Conservation (phyloP, 768 basidiomycete genomes). For the Serendipita sp. region DNA sequence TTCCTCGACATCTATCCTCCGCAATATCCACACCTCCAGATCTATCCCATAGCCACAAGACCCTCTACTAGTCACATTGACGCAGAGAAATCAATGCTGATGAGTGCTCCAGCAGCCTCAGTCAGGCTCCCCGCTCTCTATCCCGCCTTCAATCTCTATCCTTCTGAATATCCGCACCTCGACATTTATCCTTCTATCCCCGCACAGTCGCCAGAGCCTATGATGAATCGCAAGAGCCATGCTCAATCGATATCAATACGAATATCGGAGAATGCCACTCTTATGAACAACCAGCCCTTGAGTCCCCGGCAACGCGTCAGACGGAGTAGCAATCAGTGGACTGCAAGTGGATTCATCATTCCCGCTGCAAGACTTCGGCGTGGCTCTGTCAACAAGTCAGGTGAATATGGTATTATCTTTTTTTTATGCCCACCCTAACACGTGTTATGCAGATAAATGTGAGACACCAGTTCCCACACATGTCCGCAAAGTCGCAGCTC, state of each 20-base stretch:
- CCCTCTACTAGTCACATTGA: neutral
- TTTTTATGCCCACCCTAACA: no score
- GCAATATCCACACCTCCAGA: conserved; percentile 16
- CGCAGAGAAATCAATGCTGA: neutral
- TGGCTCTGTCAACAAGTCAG: no score
- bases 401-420: no score
- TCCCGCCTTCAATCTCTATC: neutral
- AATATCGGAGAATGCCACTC: neutral
- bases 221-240: neutral
- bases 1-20: conserved; percentile 11
- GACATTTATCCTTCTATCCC: neutral
- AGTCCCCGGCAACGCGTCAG: neutral
- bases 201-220: neutral
- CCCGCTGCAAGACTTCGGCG: no score
- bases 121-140: neutral
- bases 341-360: no score
- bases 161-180: conserved; percentile 7
- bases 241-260: neutral
- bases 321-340: neutral
- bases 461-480: no score
- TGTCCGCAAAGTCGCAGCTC: neutral
- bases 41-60: conserved; percentile 13
- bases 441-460: no score
- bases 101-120: neutral
- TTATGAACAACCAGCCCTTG: neutral